Base-by-base conservation (phyloP, 2,329 filamentous ascomycete genomes). In the Microthyrium microscopicum region DNA sequence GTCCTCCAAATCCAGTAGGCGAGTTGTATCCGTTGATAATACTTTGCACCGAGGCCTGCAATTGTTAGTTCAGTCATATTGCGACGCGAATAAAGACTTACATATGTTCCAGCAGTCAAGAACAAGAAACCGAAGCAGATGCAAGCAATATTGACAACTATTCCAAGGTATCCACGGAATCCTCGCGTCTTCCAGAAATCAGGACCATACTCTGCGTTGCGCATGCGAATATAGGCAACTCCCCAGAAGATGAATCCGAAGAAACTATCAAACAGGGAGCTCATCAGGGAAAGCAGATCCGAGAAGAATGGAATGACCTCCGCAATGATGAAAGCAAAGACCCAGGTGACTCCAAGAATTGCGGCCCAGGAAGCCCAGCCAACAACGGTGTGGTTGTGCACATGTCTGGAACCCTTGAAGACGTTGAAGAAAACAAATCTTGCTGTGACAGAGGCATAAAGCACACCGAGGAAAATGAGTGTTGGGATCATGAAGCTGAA, bases 401-500 rank as follows among this genome's bases (percentile, higher is more conserved):
- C 74, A 58, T 94, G 85, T 39, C 67, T 68, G 9, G 82, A 79
- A 20, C 21, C 22, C 18, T 35, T 33, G 55, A 92, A 93, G 13
- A 89, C 50, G 41, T 82, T 79, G 68, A 93, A 91, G 61, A 93
- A 92, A 47, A 94, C 62, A 58, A 94, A 93, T 20, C 85, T 77
- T 1, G 80, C 78, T 4, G 82, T 85, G 2, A 94, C 82, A 0
- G 81, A 89, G 11, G 85, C 84, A 51, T 94, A 94, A 13, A 94
- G 57, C 1, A 91, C 82, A 5, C 85, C 85, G 4, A 94, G 58
- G 61, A 94, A 94, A 49, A 94, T 83, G 42, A 94, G 67, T 0
- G 85, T 94, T 0, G 85, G 85, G 20, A 94, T 78, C 84, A 93
- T 93, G 61, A 94, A 92, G 9, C 78, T 84, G 56, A 92, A 94